phyloP scores from a whole-genome alignment of 352 stramenopile species.

The Phytophthora meadii region DNA sequence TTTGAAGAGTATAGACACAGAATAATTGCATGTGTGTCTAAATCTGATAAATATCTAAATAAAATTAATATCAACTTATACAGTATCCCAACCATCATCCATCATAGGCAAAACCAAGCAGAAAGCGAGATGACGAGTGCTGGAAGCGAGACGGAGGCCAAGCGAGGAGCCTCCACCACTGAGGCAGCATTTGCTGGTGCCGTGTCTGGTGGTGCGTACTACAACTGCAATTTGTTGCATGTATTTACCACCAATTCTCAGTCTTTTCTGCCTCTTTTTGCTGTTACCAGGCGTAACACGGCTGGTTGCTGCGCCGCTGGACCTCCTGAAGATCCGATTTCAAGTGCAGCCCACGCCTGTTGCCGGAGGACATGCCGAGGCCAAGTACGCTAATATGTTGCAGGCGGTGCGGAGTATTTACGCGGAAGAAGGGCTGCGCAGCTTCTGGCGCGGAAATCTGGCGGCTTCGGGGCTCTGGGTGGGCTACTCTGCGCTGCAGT shows the following conservation, averaged over 20 bases:
- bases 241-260: background rate
- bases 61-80: background rate
- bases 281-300: slow-evolving; percentile 57
- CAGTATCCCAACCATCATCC: slow-evolving; percentile 15
- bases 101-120: slow-evolving; percentile 20
- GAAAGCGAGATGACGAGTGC: slow-evolving; percentile 22
- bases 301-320: slow-evolving; percentile 76
- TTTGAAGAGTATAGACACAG: background rate
- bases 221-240: background rate
- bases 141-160: slow-evolving; percentile 11
- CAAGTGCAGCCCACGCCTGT: slow-evolving; percentile 78
- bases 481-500: slow-evolving; percentile 84
- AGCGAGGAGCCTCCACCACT: slow-evolving; percentile 42
- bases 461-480: slow-evolving; percentile 81
- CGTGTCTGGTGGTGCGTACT: slow-evolving; percentile 57
- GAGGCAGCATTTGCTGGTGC: slow-evolving; percentile 69
- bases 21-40: background rate
- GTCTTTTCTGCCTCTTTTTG: slow-evolving; percentile 1
- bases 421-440: slow-evolving; percentile 77
- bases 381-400: slow-evolving; percentile 64
- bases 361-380: slow-evolving; percentile 10
- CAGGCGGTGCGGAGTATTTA: slow-evolving; percentile 77
- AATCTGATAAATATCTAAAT: background rate
- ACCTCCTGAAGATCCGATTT: slow-evolving; percentile 86
- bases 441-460: slow-evolving; percentile 87